Evolutionary conservation across 73 alveolate species (phyloP).

Genomic region (Stentor coeruleus): DNA sequence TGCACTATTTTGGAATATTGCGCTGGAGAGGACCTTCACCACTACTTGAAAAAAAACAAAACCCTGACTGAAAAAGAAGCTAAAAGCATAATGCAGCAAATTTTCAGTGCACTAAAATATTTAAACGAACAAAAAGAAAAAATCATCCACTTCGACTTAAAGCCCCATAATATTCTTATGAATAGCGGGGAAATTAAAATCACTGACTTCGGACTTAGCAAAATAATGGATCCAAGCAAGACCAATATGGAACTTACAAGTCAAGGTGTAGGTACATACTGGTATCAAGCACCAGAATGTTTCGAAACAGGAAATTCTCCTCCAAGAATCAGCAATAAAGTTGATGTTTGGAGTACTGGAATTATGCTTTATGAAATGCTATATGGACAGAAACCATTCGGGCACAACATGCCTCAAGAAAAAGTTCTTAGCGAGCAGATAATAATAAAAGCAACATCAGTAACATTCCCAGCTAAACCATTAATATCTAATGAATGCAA

Average conservation of each 20-base stretch:
- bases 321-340: constrained; percentile 81
- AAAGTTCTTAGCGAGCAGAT: constrained; percentile 78
- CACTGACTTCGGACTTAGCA: constrained; percentile 98
- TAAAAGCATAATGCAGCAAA: constrained; percentile 84
- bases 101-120: constrained; percentile 90
- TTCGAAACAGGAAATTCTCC: constrained; percentile 72
- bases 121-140: constrained; percentile 69
- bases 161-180: constrained; percentile 95
- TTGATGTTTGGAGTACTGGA: constrained; percentile 97
- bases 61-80: constrained; percentile 94
- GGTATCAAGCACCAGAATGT: constrained; percentile 99
- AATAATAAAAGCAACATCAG: constrained; percentile 86
- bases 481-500: constrained; percentile 82
- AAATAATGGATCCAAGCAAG: constrained; percentile 74
- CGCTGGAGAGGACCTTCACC: constrained; percentile 94
- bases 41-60: constrained; percentile 78
- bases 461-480: constrained; percentile 90
- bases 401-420: constrained; percentile 91
- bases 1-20: constrained; percentile 94
- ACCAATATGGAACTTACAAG: constrained; percentile 95
- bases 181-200: constrained; percentile 96
- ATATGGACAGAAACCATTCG: constrained; percentile 95
- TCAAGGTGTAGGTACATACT: constrained; percentile 99
- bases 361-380: constrained; percentile 94
- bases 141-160: constrained; percentile 96